Evolutionary conservation across 306 rosid genomes (phyloP).

Genomic region (Fragaria vesca): DNA sequence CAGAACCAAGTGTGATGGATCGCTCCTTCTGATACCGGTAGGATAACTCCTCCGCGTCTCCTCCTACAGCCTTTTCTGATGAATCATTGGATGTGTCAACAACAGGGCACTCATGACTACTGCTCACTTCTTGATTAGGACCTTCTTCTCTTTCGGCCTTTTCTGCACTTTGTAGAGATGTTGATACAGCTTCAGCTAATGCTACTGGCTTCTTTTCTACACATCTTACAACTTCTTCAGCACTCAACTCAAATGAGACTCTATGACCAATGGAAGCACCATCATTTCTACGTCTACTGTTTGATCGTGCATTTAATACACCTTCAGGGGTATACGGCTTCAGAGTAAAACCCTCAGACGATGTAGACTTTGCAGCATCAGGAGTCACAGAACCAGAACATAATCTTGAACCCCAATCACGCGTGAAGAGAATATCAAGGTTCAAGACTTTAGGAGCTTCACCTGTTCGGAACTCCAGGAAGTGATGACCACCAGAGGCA

Average conservation of each 20-base stretch:
- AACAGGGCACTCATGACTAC: slow-evolving; percentile 21
- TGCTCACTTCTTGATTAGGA: background rate
- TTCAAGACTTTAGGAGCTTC: slow-evolving; percentile 66
- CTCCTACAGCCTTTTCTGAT: slow-evolving; percentile 28
- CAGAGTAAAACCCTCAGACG: slow-evolving; percentile 27
- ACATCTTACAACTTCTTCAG: slow-evolving; percentile 31
- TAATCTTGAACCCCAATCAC: slow-evolving; percentile 42
- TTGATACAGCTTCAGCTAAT: slow-evolving; percentile 38
- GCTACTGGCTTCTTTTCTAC: slow-evolving; percentile 37
- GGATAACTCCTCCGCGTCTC: slow-evolving; percentile 34
- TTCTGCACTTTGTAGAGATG: slow-evolving; percentile 21
- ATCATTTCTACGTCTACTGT: slow-evolving; percentile 23
- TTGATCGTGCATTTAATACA: slow-evolving; percentile 10
- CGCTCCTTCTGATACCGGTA: slow-evolving; percentile 46
- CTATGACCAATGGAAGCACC: slow-evolving; percentile 30
- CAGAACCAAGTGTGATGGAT: slow-evolving; percentile 56
- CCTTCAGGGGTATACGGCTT: slow-evolving; percentile 28
- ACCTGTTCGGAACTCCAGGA: slow-evolving; percentile 51
- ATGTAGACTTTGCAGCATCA: slow-evolving; percentile 28
- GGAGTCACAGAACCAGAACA: slow-evolving; percentile 47
- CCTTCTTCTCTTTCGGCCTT: slow-evolving; percentile 14
- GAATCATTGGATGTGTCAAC: slow-evolving; percentile 41
- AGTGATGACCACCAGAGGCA: slow-evolving; percentile 32
- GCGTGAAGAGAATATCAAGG: slow-evolving; percentile 53
- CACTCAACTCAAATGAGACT: slow-evolving; percentile 42